These are phyloP conservation scores for Marchantia polymorpha DNA, from an alignment of 225 moss, liverwort and hornwort species.

Conservation along the genomic window DNA sequence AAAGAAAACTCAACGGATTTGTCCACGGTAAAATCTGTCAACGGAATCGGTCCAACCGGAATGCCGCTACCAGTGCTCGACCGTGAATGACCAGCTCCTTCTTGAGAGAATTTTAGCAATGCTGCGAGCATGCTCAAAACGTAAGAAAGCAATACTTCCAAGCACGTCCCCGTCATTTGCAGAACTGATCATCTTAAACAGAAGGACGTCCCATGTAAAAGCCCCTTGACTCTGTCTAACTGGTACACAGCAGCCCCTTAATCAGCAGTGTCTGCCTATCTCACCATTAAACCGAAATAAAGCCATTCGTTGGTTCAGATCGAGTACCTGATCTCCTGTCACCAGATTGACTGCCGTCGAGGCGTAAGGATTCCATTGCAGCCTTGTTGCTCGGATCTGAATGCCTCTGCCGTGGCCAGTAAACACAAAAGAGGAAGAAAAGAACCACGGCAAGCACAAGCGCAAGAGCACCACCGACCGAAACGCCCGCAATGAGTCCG, in stretches of 20 bases:
- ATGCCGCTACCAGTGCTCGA: constrained; percentile 35
- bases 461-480: constrained; percentile 45
- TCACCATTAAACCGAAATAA: not conserved
- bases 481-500: constrained; percentile 48
- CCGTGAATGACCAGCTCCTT: constrained; percentile 35
- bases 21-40: constrained; percentile 64
- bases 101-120: constrained; percentile 10
- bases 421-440: constrained; percentile 40
- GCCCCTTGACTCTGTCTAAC: too few relatives aligned
- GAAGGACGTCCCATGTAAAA: not conserved
- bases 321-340: constrained; percentile 23
- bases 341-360: constrained; percentile 24
- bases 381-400: constrained; percentile 21
- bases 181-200: not conserved
- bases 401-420: constrained; percentile 26
- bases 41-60: constrained; percentile 24
- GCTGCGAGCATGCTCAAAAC: not conserved
- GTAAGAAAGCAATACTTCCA: not conserved
- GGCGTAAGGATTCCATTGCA: constrained; percentile 28
- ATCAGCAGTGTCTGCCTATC: too few relatives aligned
- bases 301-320: not conserved
- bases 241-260: too few relatives aligned
- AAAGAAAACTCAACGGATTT: constrained; percentile 86
- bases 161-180: not conserved
- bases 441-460: constrained; percentile 31